Percentiles rank a stretch among this genome's conserved stretches.
These are phyloP conservation scores for Penicillium capsulatum DNA, from an alignment of 2,329 filamentous ascomycete species.

Conservation along the genomic window DNA sequence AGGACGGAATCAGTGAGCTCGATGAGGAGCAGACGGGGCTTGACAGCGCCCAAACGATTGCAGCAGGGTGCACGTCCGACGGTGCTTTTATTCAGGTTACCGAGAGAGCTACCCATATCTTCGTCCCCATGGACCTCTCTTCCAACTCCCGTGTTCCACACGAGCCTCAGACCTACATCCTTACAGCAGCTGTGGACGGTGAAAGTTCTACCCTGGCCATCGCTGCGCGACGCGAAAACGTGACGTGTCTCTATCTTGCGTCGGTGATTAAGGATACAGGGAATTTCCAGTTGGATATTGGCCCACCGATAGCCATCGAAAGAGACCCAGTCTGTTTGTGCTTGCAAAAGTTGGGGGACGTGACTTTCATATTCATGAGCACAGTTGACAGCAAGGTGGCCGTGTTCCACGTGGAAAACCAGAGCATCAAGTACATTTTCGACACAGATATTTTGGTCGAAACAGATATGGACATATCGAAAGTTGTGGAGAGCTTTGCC, in stretches of 20 bases:
- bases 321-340: slow-evolving; percentile 38
- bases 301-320: slow-evolving; percentile 22
- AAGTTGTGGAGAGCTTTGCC: slow-evolving; percentile 35
- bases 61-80: slow-evolving; percentile 36
- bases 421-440: slow-evolving; percentile 20
- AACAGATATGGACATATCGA: slow-evolving; percentile 28
- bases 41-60: slow-evolving; percentile 43
- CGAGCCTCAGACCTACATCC: slow-evolving; percentile 19
- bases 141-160: slow-evolving; percentile 24
- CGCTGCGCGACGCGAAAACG: slow-evolving; percentile 25
- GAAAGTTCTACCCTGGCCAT: slow-evolving; percentile 27
- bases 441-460: slow-evolving; percentile 25
- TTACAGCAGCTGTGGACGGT: slow-evolving; percentile 31
- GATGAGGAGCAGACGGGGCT: slow-evolving; percentile 40
- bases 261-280: slow-evolving; percentile 17
- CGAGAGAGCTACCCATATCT: slow-evolving; percentile 32
- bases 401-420: slow-evolving; percentile 26
- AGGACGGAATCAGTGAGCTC: slow-evolving; percentile 38
- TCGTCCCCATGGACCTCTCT: slow-evolving; percentile 20
- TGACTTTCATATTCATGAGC: slow-evolving; percentile 37
- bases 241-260: slow-evolving; percentile 28
- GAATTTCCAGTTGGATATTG: slow-evolving; percentile 21
- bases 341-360: slow-evolving; percentile 26
- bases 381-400: slow-evolving; percentile 37
- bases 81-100: slow-evolving; percentile 44